These are phyloP conservation scores for Zymoseptoria pseudotritici DNA, from an alignment of 2,329 filamentous ascomycete species.

Conservation along the genomic window DNA sequence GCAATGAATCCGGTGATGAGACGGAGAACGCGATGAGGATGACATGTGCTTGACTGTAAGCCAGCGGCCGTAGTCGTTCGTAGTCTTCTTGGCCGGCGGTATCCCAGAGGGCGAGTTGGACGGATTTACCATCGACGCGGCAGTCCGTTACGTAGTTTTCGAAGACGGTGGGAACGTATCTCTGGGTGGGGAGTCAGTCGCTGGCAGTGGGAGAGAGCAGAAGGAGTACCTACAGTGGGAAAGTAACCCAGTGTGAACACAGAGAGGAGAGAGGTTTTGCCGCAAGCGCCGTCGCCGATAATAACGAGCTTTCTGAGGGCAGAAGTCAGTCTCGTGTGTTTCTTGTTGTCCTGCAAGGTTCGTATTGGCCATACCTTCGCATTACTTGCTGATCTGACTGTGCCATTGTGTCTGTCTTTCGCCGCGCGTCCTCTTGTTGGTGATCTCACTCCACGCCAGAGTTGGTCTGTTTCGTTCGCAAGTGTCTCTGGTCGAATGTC, in stretches of 20 bases:
- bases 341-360: background rate
- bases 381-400: slow-evolving; percentile 33
- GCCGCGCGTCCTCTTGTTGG: background rate
- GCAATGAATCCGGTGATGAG: slow-evolving; percentile 89
- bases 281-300: slow-evolving; percentile 94
- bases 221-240: slow-evolving; percentile 68
- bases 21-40: slow-evolving; percentile 94
- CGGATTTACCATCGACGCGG: slow-evolving; percentile 95
- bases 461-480: background rate
- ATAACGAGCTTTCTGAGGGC: slow-evolving; percentile 80
- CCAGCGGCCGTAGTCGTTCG: slow-evolving; percentile 84
- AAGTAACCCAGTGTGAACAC: slow-evolving; percentile 98
- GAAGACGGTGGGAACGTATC: slow-evolving; percentile 82
- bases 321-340: slow-evolving; percentile 10
- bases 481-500: background rate
- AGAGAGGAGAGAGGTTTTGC: slow-evolving; percentile 93
- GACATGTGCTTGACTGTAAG: slow-evolving; percentile 95
- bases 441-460: background rate
- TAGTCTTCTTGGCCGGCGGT: slow-evolving; percentile 99
- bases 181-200: slow-evolving; percentile 9
- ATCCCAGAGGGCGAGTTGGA: slow-evolving; percentile 96
- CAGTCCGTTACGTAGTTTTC: slow-evolving; percentile 99
- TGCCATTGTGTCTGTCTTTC: slow-evolving; percentile 24
- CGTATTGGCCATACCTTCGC: slow-evolving; percentile 26
- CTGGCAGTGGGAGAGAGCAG: background rate